These are phyloP conservation scores for Cerioporus squamosus DNA, from an alignment of 1,284 basidiomycete genomes.

Conservation along the genomic window DNA sequence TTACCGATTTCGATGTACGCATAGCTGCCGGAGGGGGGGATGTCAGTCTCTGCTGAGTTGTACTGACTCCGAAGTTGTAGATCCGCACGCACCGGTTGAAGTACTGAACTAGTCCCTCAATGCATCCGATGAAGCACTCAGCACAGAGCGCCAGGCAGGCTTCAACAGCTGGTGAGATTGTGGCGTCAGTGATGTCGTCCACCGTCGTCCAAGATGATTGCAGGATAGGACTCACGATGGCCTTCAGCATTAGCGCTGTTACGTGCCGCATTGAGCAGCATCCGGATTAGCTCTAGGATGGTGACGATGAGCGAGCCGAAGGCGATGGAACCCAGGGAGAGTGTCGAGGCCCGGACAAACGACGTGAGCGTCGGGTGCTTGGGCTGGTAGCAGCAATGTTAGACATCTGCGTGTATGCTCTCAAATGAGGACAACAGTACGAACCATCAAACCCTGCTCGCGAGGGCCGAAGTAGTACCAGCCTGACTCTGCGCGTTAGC, in stretches of 20 bases:
- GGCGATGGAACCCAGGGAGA: slow-evolving; percentile 88
- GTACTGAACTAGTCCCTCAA: slow-evolving; percentile 74
- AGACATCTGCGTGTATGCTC: background rate
- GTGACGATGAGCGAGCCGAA: slow-evolving; percentile 92
- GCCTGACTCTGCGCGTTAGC: slow-evolving; percentile 32
- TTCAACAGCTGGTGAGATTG: slow-evolving; percentile 57
- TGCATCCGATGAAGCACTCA: slow-evolving; percentile 78
- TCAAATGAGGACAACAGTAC: slow-evolving; percentile 2
- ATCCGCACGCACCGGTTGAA: slow-evolving; percentile 71
- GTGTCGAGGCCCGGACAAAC: slow-evolving; percentile 81
- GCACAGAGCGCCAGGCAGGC: slow-evolving; percentile 81
- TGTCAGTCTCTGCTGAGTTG: slow-evolving; percentile 1
- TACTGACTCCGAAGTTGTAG: background rate
- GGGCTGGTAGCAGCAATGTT: slow-evolving; percentile 45
- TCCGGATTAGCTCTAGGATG: slow-evolving; percentile 75
- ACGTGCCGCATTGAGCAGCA: slow-evolving; percentile 67
- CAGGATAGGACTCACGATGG: slow-evolving; percentile 56
- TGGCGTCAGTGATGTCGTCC: background rate
- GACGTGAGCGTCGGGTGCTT: slow-evolving; percentile 73
- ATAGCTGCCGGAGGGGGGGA: slow-evolving; percentile 47
- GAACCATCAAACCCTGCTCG: slow-evolving; percentile 63
- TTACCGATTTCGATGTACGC: slow-evolving; percentile 83
- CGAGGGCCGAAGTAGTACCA: slow-evolving; percentile 81
- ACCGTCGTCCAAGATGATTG: background rate
- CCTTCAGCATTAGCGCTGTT: slow-evolving; percentile 77